phyloP scores from a whole-genome alignment of 1,284 basidiomycete species.

The Termitomyces sp. region DNA sequence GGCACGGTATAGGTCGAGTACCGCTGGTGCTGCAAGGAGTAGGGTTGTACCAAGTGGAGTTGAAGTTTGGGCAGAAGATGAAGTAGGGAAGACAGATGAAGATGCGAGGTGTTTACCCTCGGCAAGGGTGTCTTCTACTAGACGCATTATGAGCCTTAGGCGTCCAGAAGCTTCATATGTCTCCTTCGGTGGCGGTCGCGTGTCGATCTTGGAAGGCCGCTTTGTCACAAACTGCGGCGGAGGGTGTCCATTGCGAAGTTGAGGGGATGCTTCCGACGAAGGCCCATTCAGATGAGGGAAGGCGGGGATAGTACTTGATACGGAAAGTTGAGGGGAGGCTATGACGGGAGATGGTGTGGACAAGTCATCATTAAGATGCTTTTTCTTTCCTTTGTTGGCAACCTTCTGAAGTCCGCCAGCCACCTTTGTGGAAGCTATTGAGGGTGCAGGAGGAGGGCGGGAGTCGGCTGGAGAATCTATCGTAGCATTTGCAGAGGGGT shows the following conservation, averaged over 20 bases:
- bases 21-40: constrained; percentile 56
- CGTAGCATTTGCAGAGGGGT: constrained; percentile 27
- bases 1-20: constrained; percentile 79
- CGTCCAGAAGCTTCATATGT: constrained; percentile 54
- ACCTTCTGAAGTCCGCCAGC: constrained; percentile 57
- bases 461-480: constrained; percentile 20
- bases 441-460: constrained; percentile 24
- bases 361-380: constrained; percentile 29
- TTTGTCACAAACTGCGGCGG: constrained; percentile 6
- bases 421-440: constrained; percentile 38
- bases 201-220: constrained; percentile 14
- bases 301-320: constrained; percentile 15
- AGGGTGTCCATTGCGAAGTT: not conserved
- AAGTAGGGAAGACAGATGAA: constrained; percentile 45
- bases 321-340: constrained; percentile 18
- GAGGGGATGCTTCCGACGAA: not conserved
- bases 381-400: constrained; percentile 48
- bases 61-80: constrained; percentile 25
- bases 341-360: constrained; percentile 13
- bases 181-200: constrained; percentile 36
- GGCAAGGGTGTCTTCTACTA: constrained; percentile 53
- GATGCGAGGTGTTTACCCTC: constrained; percentile 56
- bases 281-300: not conserved
- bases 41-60: constrained; percentile 48
- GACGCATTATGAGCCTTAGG: constrained; percentile 50